These are phyloP conservation scores for Axilococcus clingmanii DNA, from an alignment of 139 green algal genomes.

Conservation along the genomic window DNA sequence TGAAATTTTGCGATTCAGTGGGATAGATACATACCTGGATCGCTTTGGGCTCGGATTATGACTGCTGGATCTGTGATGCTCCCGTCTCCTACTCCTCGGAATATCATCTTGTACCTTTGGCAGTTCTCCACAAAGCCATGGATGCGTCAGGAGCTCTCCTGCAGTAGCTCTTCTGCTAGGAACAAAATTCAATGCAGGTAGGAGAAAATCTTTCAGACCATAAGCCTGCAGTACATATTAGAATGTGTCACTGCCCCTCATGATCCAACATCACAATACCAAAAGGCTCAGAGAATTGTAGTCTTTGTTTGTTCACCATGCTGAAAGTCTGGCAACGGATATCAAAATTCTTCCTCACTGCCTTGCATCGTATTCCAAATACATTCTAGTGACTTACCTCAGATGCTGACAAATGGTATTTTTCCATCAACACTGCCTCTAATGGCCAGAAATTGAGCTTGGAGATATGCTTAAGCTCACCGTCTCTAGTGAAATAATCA, in stretches of 20 bases:
- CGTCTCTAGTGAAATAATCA: slow-evolving; percentile 86
- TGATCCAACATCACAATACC: background rate
- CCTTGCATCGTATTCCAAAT: background rate
- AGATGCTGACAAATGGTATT: slow-evolving; percentile 71
- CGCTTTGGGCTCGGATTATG: too few species aligned
- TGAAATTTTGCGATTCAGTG: too few species aligned
- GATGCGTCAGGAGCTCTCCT: slow-evolving; percentile 71
- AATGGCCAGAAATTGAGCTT: slow-evolving; percentile 85
- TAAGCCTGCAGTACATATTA: slow-evolving; percentile 41
- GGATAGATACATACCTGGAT: too few species aligned
- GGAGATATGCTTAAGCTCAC: slow-evolving; percentile 85
- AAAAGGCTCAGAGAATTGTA: slow-evolving; percentile 19
- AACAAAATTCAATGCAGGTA: slow-evolving; percentile 84
- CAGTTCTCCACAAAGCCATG: too few species aligned
- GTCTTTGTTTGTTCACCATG: slow-evolving; percentile 5
- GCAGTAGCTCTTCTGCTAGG: slow-evolving; percentile 76
- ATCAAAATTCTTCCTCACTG: slow-evolving; percentile 4
- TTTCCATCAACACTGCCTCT: slow-evolving; percentile 79
- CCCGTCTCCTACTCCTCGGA: too few species aligned
- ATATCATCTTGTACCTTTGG: too few species aligned
- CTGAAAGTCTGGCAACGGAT: slow-evolving; percentile 4
- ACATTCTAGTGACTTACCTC: slow-evolving; percentile 47
- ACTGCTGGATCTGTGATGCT: too few species aligned
- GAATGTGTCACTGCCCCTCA: background rate
- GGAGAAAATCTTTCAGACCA: slow-evolving; percentile 72